Percentiles rank a stretch among this genome's conserved stretches.
Conservation (phyloP, 768 basidiomycete species). For the Leccinum subgranulosum region DNA sequence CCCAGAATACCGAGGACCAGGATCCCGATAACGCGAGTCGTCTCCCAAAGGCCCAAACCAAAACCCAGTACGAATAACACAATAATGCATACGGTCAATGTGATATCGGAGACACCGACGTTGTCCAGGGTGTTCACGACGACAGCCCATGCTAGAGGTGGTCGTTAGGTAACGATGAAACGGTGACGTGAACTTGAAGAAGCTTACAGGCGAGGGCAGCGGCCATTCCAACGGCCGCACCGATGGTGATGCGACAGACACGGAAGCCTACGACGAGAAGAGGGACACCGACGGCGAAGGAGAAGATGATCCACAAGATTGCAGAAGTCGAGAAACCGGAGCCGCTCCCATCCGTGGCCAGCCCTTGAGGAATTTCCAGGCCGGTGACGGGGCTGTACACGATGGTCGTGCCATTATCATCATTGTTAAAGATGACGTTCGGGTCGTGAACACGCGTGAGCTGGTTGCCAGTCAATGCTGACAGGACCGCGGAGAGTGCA, state of each 20-base stretch:
- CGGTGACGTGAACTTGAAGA: background rate
- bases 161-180: background rate
- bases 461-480: conserved; percentile 4
- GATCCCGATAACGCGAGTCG: conserved; percentile 48
- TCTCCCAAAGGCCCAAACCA: conserved; percentile 49
- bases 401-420: conserved; percentile 34
- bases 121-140: conserved; percentile 53
- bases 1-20: conserved; percentile 47
- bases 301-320: conserved; percentile 57
- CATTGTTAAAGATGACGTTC: conserved; percentile 24
- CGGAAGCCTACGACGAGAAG: conserved; percentile 56
- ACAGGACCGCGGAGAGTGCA: conserved; percentile 7
- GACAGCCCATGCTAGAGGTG: conserved; percentile 55
- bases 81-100: conserved; percentile 48
- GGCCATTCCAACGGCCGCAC: conserved; percentile 51
- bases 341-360: conserved; percentile 60
- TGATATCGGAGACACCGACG: conserved; percentile 48
- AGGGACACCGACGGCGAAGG: conserved; percentile 49
- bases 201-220: conserved; percentile 43
- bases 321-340: conserved; percentile 45
- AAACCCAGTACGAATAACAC: conserved; percentile 51
- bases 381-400: conserved; percentile 46
- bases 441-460: conserved; percentile 28
- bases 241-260: conserved; percentile 54
- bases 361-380: conserved; percentile 47